Conservation (phyloP, 805 yeast genomes). For the Trichomonascus vanleenenianus region DNA sequence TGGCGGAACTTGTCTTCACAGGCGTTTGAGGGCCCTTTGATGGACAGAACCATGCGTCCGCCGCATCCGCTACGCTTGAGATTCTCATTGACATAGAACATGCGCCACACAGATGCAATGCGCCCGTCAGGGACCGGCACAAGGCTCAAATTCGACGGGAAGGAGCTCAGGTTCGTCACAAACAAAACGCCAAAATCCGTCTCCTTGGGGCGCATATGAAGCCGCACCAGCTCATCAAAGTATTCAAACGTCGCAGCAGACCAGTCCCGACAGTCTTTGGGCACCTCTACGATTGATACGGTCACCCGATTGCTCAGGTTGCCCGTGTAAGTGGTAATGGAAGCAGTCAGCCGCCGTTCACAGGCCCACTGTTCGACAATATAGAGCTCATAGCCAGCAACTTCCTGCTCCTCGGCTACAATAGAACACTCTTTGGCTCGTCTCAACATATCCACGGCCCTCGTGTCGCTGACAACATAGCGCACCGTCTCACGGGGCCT, state of each 20-base stretch:
- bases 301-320: constrained; percentile 54
- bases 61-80: constrained; percentile 72
- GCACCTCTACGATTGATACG: constrained; percentile 53
- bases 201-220: constrained; percentile 62
- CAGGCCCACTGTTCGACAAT: constrained; percentile 93
- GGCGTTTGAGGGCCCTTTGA: constrained; percentile 67
- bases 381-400: constrained; percentile 79
- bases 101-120: constrained; percentile 39
- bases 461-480: not conserved
- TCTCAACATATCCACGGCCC: not conserved
- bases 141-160: constrained; percentile 67
- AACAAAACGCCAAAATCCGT: constrained; percentile 56
- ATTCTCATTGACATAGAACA: constrained; percentile 68
- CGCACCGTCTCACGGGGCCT: too few relatives aligned
- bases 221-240: constrained; percentile 55
- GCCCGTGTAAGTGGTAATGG: constrained; percentile 82
- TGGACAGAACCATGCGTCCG: constrained; percentile 71
- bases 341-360: constrained; percentile 55
- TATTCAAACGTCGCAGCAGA: constrained; percentile 48
- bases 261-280: constrained; percentile 40
- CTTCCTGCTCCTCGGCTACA: constrained; percentile 38
- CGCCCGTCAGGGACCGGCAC: constrained; percentile 48
- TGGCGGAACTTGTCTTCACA: constrained; percentile 75
- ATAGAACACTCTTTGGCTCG: not conserved
- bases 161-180: constrained; percentile 73